Evolutionary conservation across 805 yeast species (phyloP), one percentile per base, ranked within the genome.

Genomic region (Hanseniaspora taiwanica): DNA sequence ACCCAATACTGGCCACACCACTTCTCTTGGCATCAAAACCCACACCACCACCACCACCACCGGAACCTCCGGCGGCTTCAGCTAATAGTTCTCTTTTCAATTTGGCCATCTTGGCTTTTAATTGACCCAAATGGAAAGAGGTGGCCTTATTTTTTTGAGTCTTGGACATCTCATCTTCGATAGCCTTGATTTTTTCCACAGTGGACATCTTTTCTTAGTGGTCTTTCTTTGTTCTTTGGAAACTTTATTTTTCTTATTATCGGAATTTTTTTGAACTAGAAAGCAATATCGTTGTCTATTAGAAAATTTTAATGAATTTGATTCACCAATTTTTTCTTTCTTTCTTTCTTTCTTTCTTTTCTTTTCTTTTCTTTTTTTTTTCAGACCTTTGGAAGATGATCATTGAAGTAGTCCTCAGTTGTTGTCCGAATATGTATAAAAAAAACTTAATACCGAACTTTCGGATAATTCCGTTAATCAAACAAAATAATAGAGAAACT

Each of bases 21-120:
- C 96, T 89, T 60, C 96, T 76, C n/a, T 95, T 94, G 35, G 91
- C 97, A 65, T 91, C 99, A 62, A 91, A 91, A 6, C 98, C 98
- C 18, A 73, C 76, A 47, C 97, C 96, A 17, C 74, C 83, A 17
- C 74, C 83, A 43, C 91, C 94, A 44, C 96, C 95, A 27, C 96
- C 96, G 31, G 86, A 72, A 32, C 81, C 69, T 16, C 83, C 74
- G 12, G 76, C 59, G 1, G 78, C 65, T 38, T 80, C 81, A 2
- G 82, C 74, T 46, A 91, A 68, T 40, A 91, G 69, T 57, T 91
- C 99, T 58, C 96, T 76, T 67, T 94, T 83, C 51, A 91, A 70
- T 58, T 89, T 87, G 40, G 99, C 98, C 42, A 91, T 66, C 56
- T 91, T 91, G 41, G 98, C 98, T 63, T 93, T 91, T 48, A 91